Evolutionary conservation across 306 rosid species (phyloP), one percentile per base, ranked within the genome.

Genomic region (Inga laurina): DNA sequence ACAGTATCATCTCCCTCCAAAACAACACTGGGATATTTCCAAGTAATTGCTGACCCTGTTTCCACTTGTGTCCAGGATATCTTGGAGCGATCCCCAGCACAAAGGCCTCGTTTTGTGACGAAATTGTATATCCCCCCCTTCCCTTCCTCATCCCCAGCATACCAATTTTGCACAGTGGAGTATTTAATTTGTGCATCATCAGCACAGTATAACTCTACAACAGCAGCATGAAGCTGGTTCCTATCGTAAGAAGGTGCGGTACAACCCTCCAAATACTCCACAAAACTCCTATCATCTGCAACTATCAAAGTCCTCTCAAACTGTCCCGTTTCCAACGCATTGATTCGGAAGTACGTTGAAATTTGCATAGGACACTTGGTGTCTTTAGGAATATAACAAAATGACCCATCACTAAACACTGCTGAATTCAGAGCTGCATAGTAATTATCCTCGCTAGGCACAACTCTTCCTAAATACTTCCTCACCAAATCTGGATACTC

Each of bases 141-240:
- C 80, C 97, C 98, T 73, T 90, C 82, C 84, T 93, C 97, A 69
- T 95, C 95, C 43, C 97, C 98, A 21, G 97, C 92, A 74, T 95
- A 95, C 98, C 98, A 95, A 72, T 95, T 95, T 88, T 95, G 97
- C 88, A 95, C 97, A 0, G 98, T 95, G 77, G 98, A 95, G 86
- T 95, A 95, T 88, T 95, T 95, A 84, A 95, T 95, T 86, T 91
- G 90, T 0, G 98, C 97, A 10, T 82, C 91, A 45, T 95, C 97
- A 4, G 88, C 89, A 61, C 98, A 89, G 67, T 87, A 86, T 83
- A 95, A 78, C 80, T 95, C 98, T 27, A 95, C 98, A 79, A 95
- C 98, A 34, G 97, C 97, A 71, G 98, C 98, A 77, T 94, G 98
- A 71, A 93, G 97, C 91, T 93, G 98, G 77, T 94, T 94, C 77